Base-by-base conservation (phyloP, 116 monocot species). In the Posidonia oceanica region DNA sequence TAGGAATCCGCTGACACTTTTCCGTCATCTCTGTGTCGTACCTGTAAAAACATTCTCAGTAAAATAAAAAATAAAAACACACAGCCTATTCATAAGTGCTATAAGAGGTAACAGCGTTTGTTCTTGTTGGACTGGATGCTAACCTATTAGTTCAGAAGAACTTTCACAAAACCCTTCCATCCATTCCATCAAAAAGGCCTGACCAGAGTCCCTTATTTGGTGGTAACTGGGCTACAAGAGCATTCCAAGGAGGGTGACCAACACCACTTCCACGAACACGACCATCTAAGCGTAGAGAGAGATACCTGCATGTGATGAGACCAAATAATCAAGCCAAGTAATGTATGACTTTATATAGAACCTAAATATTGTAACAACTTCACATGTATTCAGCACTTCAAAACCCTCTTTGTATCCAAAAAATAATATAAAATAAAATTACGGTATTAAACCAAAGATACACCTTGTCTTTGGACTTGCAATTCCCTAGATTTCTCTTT, bases 211-310 rank as follows among this genome's bases (percentile, higher is more conserved):
- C 97, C 69, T 89, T 97, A 42, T 87, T 80, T 10, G 89, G 92
- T 7, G 97, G 97, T 63, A 97, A 63, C 53, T 97, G 97, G 15
- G 83, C 87, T 54, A 97, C 87, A 70, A 97, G 82, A 72, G 92
- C 92, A 79, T 87, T 91, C 97, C 97, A 97, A 17, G 97, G 92
- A 64, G 97, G 97, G 68, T 87, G 85, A 41, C 97, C 97, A 52
- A 92, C 85, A 18, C 92, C 97, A 57, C 91, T 91, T 22, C 97
- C 97, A 39, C 92, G 89, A 39, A 97, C 97, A 73, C 92, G 89
- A 38, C 97, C 97, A 82, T 92, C 97, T 87, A 97, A 75, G 2
- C 92, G 86, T 38, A 97, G 76, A 39, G 97, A 97, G 16, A 97
- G 82, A 78, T 97, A 92, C 73, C 97, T 97, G 54, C 52, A 23